These are phyloP conservation scores for Chytriomyces sp. DNA, from an alignment of 192 early-diverging fungal species.

Conservation along the genomic window DNA sequence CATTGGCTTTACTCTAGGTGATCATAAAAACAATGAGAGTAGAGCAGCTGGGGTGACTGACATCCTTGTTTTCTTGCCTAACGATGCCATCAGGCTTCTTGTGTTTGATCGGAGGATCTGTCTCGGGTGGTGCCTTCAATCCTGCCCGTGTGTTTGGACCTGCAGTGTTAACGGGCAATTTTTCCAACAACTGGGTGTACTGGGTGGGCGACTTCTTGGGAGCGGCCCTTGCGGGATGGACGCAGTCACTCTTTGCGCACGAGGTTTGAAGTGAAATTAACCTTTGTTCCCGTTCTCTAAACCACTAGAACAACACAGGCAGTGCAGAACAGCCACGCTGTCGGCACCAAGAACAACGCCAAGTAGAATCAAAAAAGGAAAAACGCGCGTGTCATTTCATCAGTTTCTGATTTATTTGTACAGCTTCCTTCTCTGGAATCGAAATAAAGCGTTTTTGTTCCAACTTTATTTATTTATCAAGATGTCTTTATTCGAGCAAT, in stretches of 20 bases:
- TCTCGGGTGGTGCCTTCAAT: slow-evolving; percentile 67
- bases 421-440: too few species aligned
- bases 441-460: too few species aligned
- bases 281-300: neutral
- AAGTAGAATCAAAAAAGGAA: neutral
- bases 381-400: too few species aligned
- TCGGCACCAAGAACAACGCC: slow-evolving; percentile 19
- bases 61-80: slow-evolving; percentile 1
- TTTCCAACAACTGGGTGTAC: slow-evolving; percentile 65
- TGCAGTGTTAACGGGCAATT: slow-evolving; percentile 58
- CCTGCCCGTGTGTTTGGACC: slow-evolving; percentile 67
- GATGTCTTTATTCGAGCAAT: too few species aligned
- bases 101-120: slow-evolving; percentile 60
- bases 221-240: slow-evolving; percentile 57
- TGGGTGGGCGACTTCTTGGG: slow-evolving; percentile 62
- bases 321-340: slow-evolving; percentile 37
- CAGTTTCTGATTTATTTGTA: too few species aligned
- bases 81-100: slow-evolving; percentile 38
- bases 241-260: slow-evolving; percentile 62
- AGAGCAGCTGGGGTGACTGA: slow-evolving; percentile 35
- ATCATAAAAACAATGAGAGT: slow-evolving; percentile 34
- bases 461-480: too few species aligned
- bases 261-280: slow-evolving; percentile 39
- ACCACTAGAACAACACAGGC: slow-evolving; percentile 6
- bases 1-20: slow-evolving; percentile 62